Evolutionary conservation across 2,329 filamentous ascomycete genomes (phyloP).

Genomic region (Alternaria burnsii): DNA sequence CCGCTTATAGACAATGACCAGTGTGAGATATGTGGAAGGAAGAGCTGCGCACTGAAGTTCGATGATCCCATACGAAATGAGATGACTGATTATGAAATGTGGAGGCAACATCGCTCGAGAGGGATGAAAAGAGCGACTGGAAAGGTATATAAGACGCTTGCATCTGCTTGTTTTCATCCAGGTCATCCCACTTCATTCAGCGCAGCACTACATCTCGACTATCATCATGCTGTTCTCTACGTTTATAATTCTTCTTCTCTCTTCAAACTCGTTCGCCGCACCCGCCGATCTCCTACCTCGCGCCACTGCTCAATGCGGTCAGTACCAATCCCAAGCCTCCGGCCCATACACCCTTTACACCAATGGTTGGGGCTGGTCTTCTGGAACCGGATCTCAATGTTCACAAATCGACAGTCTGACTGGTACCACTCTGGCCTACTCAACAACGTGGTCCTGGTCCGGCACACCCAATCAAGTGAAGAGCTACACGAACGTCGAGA

Average conservation of each 20-base stretch:
- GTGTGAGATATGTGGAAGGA: neutral
- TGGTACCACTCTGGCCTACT: neutral
- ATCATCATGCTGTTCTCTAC: neutral
- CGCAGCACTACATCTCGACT: accelerated
- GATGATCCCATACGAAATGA: too few relatives aligned
- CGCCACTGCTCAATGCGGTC: neutral
- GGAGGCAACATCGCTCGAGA: neutral
- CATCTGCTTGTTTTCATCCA: neutral
- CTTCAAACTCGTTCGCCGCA: neutral
- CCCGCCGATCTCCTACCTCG: neutral
- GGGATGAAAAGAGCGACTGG: neutral
- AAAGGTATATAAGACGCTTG: neutral
- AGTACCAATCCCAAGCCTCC: neutral
- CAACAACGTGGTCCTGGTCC: too few relatives aligned
- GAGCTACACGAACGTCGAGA: too few relatives aligned
- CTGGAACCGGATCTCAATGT: neutral
- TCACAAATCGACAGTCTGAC: neutral
- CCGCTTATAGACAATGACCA: neutral
- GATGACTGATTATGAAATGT: neutral
- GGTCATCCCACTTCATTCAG: accelerated
- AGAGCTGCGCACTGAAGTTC: neutral
- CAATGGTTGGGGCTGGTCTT: neutral
- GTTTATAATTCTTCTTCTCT: neutral
- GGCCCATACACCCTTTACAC: neutral
- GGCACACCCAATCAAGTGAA: too few relatives aligned